These are phyloP conservation scores for Takakia lepidozioides DNA, from an alignment of 225 moss, liverwort and hornwort genomes.

Conservation along the genomic window DNA sequence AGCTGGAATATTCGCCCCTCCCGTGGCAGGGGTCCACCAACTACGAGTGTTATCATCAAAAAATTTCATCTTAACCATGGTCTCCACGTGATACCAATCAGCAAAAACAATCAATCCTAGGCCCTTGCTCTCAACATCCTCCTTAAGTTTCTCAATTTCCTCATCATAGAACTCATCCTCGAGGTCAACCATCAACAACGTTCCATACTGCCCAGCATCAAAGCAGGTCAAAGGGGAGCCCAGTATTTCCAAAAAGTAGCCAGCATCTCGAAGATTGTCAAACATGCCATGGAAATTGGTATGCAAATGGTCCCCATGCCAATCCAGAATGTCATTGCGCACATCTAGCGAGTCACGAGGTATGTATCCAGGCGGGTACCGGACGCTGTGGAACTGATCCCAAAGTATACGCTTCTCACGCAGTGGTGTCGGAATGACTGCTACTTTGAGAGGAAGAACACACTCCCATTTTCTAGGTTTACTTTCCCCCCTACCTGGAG, in stretches of 20 bases:
- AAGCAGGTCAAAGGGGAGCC: conserved; percentile 94
- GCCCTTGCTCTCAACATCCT: conserved; percentile 69
- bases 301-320: conserved; percentile 88
- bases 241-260: conserved; percentile 73
- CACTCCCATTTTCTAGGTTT: conserved; percentile 57
- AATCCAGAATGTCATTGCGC: conserved; percentile 86
- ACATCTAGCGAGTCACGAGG: conserved; percentile 91
- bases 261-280: conserved; percentile 74
- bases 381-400: conserved; percentile 93
- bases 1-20: conserved; percentile 91
- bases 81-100: conserved; percentile 97
- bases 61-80: conserved; percentile 95
- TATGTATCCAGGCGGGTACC: conserved; percentile 87
- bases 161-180: conserved; percentile 85
- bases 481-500: conserved; percentile 62
- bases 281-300: conserved; percentile 96
- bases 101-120: conserved; percentile 86
- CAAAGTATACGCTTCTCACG: conserved; percentile 80
- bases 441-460: conserved; percentile 64
- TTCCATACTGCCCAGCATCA: conserved; percentile 85
- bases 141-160: conserved; percentile 79
- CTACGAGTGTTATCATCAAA: conserved; percentile 96
- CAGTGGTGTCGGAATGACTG: conserved; percentile 77
- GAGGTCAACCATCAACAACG: conserved; percentile 89
- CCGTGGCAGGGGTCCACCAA: conserved; percentile 97